These are phyloP conservation scores for Suillus spraguei DNA, from an alignment of 768 basidiomycete genomes.

Conservation along the genomic window DNA sequence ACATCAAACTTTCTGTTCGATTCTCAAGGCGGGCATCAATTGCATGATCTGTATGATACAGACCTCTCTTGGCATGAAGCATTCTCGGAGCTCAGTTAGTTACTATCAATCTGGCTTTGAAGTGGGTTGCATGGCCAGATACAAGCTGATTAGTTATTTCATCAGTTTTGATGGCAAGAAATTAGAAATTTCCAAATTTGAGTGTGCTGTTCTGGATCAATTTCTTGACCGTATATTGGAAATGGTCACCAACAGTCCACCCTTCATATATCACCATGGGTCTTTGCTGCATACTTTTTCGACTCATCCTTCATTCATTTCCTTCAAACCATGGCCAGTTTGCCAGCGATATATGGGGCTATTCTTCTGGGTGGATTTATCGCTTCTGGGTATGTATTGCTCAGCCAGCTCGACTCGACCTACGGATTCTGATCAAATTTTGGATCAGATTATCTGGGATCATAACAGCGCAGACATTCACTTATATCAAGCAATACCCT, in stretches of 20 bases:
- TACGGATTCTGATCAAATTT: neutral
- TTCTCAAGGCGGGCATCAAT: neutral
- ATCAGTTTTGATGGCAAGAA: neutral
- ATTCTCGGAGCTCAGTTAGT: neutral
- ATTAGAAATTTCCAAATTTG: neutral
- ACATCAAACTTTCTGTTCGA: neutral
- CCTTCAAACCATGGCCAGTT: constrained; percentile 9
- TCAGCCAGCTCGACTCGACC: neutral
- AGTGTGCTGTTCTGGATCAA: neutral
- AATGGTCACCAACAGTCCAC: neutral
- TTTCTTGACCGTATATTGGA: neutral
- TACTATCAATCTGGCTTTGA: neutral
- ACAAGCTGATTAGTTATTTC: neutral
- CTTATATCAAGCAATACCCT: constrained; percentile 34
- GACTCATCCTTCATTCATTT: neutral
- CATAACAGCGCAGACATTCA: constrained; percentile 28
- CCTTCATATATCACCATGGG: neutral
- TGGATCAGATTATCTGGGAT: constrained; percentile 28
- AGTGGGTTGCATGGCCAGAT: neutral
- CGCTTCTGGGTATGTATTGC: constrained; percentile 26
- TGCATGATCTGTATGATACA: neutral
- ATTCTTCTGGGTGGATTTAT: constrained; percentile 33
- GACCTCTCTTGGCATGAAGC: neutral
- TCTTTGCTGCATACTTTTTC: neutral
- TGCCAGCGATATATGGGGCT: constrained; percentile 28